These are phyloP conservation scores for Murraya paniculata DNA, from an alignment of 345 rosid species.

Conservation along the genomic window DNA sequence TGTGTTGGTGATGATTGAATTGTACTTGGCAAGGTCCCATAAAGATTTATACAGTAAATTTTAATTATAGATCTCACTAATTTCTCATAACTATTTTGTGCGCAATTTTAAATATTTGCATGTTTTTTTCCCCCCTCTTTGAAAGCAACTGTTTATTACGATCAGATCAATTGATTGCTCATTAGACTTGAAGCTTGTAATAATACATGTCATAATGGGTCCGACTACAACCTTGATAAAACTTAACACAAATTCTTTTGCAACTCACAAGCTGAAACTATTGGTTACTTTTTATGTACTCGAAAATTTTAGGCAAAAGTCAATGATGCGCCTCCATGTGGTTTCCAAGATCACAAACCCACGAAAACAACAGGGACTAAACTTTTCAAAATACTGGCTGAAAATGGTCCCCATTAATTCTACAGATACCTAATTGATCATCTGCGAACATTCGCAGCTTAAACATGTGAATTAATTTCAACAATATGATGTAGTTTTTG, in stretches of 20 bases:
- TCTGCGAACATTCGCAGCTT: too few relatives aligned
- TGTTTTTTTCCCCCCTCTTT: not conserved
- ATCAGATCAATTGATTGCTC: not conserved
- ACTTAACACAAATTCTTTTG: not conserved
- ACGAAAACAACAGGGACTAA: not conserved
- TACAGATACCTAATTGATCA: too few relatives aligned
- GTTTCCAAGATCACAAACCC: not conserved
- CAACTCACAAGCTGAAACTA: not conserved
- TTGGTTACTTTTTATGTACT: not conserved
- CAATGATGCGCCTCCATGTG: not conserved
- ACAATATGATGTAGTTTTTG: too few relatives aligned
- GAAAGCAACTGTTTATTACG: not conserved
- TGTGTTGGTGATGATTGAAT: too few relatives aligned
- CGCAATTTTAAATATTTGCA: not conserved
- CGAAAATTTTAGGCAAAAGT: not conserved
- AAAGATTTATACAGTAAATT: too few relatives aligned
- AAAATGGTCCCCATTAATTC: not conserved
- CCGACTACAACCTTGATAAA: not conserved
- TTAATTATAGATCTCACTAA: too few relatives aligned
- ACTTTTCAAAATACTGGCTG: not conserved
- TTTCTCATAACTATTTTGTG: not conserved
- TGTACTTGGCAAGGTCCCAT: too few relatives aligned
- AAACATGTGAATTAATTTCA: too few relatives aligned
- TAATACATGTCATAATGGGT: not conserved
- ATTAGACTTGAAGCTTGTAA: not conserved